phyloP scores from a whole-genome alignment of 2,329 filamentous ascomycete genomes.

The Paecilomyces sp. region DNA sequence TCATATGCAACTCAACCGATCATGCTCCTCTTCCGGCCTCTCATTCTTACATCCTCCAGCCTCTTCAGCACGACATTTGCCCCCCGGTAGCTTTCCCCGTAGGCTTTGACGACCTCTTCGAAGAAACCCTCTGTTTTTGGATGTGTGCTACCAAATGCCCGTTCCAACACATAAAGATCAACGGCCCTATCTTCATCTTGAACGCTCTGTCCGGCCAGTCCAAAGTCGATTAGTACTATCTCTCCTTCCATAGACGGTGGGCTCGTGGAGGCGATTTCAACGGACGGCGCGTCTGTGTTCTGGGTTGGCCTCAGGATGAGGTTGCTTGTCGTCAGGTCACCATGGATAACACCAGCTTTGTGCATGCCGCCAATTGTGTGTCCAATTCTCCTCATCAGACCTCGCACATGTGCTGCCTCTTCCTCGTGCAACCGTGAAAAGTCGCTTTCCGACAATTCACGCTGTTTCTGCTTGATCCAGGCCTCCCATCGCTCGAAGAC shows the following conservation, averaged over 20 bases:
- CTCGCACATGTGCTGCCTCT: constrained; percentile 48
- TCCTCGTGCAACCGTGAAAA: constrained; percentile 20
- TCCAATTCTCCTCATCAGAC: constrained; percentile 65
- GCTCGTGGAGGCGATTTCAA: constrained; percentile 11
- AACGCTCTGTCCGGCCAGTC: constrained; percentile 71
- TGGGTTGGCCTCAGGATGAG: constrained; percentile 63
- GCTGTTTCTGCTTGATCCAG: constrained; percentile 28
- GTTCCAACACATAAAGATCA: constrained; percentile 89
- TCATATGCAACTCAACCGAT: constrained; percentile 56
- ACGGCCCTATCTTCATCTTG: constrained; percentile 92
- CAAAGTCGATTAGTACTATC: constrained; percentile 89
- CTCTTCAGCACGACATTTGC: constrained; percentile 68
- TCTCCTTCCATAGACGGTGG: constrained; percentile 53
- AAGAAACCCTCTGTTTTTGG: constrained; percentile 76
- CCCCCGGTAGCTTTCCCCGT: constrained; percentile 67
- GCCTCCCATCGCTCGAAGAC: constrained; percentile 63
- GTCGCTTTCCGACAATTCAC: constrained; percentile 17
- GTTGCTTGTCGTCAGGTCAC: constrained; percentile 95
- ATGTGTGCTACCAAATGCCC: constrained; percentile 92
- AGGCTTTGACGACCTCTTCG: constrained; percentile 64
- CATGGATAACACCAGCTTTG: constrained; percentile 79
- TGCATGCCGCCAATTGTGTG: constrained; percentile 69
- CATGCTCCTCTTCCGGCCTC: constrained; percentile 96
- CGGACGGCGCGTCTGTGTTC: background rate
- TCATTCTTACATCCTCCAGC: constrained; percentile 85